These are phyloP conservation scores for Hypholoma fasciculare DNA, from an alignment of 768 basidiomycete species.

Conservation along the genomic window DNA sequence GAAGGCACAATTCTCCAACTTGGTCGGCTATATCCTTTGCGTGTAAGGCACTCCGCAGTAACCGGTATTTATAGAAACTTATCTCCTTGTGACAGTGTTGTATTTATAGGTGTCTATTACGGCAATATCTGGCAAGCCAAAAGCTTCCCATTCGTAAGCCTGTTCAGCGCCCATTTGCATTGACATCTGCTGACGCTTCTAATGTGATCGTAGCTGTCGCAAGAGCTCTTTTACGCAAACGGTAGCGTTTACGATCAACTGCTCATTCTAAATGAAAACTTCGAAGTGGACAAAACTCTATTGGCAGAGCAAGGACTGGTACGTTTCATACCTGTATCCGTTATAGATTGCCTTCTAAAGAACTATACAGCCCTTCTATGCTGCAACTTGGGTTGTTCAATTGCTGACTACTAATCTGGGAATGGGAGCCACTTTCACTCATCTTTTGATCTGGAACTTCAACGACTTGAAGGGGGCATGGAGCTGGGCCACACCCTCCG, in stretches of 20 bases:
- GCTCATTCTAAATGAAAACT: conserved; percentile 44
- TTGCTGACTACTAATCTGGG: conserved; percentile 46
- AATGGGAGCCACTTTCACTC: conserved; percentile 48
- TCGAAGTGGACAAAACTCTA: conserved; percentile 40
- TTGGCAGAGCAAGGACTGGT: conserved; percentile 42
- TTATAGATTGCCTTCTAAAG: not conserved
- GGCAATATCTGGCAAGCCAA: conserved; percentile 52
- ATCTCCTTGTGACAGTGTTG: conserved; percentile 27
- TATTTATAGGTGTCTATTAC: conserved; percentile 53
- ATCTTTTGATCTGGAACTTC: conserved; percentile 46
- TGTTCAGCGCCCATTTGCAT: not conserved
- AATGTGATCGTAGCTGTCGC: conserved; percentile 44
- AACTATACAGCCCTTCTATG: conserved; percentile 38
- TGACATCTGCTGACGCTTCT: conserved; percentile 16
- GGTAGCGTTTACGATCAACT: conserved; percentile 48
- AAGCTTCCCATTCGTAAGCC: conserved; percentile 27
- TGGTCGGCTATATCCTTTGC: conserved; percentile 51
- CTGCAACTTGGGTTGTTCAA: conserved; percentile 47
- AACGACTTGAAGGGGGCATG: conserved; percentile 42
- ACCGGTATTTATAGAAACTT: not conserved
- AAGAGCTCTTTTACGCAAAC: conserved; percentile 47
- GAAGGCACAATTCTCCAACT: conserved; percentile 45
- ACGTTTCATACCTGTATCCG: conserved; percentile 2
- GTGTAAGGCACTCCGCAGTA: conserved; percentile 30
- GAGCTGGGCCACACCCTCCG: conserved; percentile 42